phyloP scores from a whole-genome alignment of 2,329 filamentous ascomycete species.

The Penicillium sp. region DNA sequence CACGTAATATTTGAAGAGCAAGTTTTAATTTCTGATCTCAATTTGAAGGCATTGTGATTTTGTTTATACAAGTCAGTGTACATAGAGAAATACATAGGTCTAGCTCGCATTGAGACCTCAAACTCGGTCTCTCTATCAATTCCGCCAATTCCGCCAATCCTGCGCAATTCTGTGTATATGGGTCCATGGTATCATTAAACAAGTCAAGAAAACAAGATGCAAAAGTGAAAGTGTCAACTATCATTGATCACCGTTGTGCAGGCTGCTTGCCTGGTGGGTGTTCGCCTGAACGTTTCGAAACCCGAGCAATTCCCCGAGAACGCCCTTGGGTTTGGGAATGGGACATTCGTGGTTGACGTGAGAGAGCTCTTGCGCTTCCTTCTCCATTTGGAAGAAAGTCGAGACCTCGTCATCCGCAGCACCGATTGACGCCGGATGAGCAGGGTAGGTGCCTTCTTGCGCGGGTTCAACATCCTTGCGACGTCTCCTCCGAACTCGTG shows the following conservation, averaged over 20 bases:
- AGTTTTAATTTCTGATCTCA: background rate
- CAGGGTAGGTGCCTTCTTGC: constrained; percentile 15
- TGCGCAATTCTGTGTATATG: constrained; percentile 7
- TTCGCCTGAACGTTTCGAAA: constrained; percentile 53
- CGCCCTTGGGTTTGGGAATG: constrained; percentile 82
- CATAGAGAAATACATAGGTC: constrained; percentile 9
- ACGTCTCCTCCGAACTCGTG: constrained; percentile 37
- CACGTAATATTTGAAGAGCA: too few species aligned
- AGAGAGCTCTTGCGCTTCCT: constrained; percentile 41
- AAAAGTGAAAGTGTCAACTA: background rate
- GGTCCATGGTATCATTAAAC: constrained; percentile 31
- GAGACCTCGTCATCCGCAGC: constrained; percentile 45
- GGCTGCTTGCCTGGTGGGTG: constrained; percentile 16
- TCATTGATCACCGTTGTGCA: constrained; percentile 19
- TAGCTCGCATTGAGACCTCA: constrained; percentile 8
- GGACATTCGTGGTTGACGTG: constrained; percentile 75
- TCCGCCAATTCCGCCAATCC: background rate
- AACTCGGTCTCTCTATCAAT: constrained; percentile 8
- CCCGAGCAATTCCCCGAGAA: constrained; percentile 74
- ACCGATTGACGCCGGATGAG: constrained; percentile 19
- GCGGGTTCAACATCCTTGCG: constrained; percentile 34
- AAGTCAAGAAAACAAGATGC: constrained; percentile 13
- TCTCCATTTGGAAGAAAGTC: constrained; percentile 45
- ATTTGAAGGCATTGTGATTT: background rate
- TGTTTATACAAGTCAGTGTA: constrained; percentile 22